phyloP scores from a whole-genome alignment of 495 filamentous ascomycete species.

The Xylaria flabelliformis region DNA sequence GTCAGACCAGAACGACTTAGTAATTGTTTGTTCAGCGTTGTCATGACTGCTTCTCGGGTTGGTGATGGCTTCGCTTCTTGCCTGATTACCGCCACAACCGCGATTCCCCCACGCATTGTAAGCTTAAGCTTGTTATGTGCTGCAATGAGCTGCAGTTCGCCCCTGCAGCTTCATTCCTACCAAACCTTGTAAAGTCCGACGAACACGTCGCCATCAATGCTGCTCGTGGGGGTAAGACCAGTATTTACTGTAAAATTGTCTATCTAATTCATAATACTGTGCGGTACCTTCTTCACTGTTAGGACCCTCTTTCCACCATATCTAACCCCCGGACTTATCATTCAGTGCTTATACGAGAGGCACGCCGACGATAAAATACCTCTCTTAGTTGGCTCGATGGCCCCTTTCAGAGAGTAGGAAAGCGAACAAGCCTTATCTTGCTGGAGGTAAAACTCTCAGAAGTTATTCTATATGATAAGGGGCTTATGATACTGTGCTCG shows the following conservation, averaged over 20 bases:
- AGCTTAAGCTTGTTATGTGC: conserved; percentile 6
- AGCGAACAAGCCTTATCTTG: not conserved
- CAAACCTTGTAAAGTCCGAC: conserved; percentile 6
- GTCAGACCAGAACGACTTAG: conserved; percentile 16
- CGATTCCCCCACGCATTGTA: conserved; percentile 16
- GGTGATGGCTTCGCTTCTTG: not conserved
- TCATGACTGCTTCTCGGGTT: not conserved
- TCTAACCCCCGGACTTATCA: not conserved
- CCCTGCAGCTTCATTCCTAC: conserved; percentile 6
- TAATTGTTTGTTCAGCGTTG: not conserved
- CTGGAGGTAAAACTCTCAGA: not conserved
- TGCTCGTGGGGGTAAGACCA: conserved; percentile 2
- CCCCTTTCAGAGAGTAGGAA: not conserved
- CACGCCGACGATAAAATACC: not conserved
- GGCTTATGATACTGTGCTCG: not conserved
- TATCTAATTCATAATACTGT: not conserved
- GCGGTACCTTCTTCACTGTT: not conserved
- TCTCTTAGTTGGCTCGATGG: not conserved
- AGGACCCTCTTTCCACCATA: not conserved
- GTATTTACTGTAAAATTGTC: not conserved
- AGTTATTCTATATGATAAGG: not conserved
- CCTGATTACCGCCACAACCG: conserved; percentile 15
- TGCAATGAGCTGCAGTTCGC: conserved; percentile 10
- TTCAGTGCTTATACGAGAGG: not conserved
- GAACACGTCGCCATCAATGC: conserved; percentile 9